Percentiles rank a stretch among this genome's conserved stretches.
phyloP scores from a whole-genome alignment of 1,284 basidiomycete genomes.

The Puccinia triticina region DNA sequence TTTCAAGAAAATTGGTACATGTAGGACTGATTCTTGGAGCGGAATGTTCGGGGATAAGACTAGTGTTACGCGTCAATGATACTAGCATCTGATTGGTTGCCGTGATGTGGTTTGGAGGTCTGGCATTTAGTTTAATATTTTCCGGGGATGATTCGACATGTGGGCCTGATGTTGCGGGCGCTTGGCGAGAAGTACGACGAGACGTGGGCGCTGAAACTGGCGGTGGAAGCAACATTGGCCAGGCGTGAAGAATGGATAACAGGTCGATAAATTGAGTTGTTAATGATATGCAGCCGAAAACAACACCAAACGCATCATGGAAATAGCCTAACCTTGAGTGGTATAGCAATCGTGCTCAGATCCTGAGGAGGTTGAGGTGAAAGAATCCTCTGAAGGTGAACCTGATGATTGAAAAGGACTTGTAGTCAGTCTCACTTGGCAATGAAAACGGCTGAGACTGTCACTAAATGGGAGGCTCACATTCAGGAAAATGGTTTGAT shows the following conservation, averaged over 20 bases:
- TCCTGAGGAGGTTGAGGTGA: slow-evolving; percentile 12
- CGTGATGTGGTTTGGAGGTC: not conserved
- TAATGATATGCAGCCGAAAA: not conserved
- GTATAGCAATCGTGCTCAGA: slow-evolving; percentile 23
- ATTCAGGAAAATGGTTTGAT: not conserved
- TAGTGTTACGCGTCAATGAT: not conserved
- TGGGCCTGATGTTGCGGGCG: not conserved
- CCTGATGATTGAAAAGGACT: not conserved
- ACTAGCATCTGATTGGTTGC: not conserved
- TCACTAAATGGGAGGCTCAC: not conserved
- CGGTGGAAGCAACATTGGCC: not conserved
- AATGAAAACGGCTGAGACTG: not conserved
- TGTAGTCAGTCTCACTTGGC: not conserved
- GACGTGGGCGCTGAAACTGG: slow-evolving; percentile 21
- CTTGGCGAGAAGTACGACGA: not conserved
- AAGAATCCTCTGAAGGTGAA: not conserved
- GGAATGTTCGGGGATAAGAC: slow-evolving; percentile 8
- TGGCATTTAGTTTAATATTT: not conserved
- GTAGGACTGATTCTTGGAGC: not conserved
- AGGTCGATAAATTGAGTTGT: not conserved
- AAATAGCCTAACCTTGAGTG: slow-evolving; percentile 7
- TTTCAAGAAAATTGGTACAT: not conserved
- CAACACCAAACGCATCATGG: not conserved
- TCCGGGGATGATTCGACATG: not conserved
- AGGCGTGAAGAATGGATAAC: not conserved